phyloP scores from a whole-genome alignment of 2,329 filamentous ascomycete genomes.

The Ascocoryne sarcoides region DNA sequence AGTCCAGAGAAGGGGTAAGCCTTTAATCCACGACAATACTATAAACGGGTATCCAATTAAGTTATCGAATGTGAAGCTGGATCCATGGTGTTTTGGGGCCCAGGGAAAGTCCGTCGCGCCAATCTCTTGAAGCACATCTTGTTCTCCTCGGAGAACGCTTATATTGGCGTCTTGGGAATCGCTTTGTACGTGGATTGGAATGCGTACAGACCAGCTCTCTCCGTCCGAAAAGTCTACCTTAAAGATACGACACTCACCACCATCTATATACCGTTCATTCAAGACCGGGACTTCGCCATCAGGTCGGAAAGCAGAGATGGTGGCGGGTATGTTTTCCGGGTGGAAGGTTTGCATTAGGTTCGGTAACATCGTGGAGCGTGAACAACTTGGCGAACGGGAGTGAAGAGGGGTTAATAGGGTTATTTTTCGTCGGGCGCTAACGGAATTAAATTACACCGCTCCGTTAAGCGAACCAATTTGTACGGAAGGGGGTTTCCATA shows the following conservation, averaged over 20 bases:
- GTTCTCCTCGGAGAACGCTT: constrained; percentile 3
- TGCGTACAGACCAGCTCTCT: constrained; percentile 3
- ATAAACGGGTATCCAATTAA: no score
- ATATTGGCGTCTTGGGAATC: constrained; percentile 2
- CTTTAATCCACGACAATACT: no score
- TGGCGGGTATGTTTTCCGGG: constrained; percentile 4
- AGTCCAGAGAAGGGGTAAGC: no score
- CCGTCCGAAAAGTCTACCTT: constrained; percentile 2
- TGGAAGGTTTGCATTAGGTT: constrained; percentile 2
- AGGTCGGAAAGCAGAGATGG: constrained; percentile 2
- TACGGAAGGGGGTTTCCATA: no score
- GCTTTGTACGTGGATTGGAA: constrained; percentile 3
- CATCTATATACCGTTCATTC: constrained; percentile 3
- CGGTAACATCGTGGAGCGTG: no score
- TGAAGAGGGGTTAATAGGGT: no score
- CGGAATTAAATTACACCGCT: no score
- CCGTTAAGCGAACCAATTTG: no score
- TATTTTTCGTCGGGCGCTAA: no score
- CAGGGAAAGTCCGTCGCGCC: constrained; percentile 2
- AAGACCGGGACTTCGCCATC: constrained; percentile 2
- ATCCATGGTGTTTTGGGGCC: no score
- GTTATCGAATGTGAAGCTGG: no score
- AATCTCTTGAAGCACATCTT: constrained; percentile 4
- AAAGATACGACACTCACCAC: constrained; percentile 2
- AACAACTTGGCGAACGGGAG: no score